These are phyloP conservation scores for Paecilomyces sp. DNA, from an alignment of 2,329 filamentous ascomycete genomes.

Conservation along the genomic window DNA sequence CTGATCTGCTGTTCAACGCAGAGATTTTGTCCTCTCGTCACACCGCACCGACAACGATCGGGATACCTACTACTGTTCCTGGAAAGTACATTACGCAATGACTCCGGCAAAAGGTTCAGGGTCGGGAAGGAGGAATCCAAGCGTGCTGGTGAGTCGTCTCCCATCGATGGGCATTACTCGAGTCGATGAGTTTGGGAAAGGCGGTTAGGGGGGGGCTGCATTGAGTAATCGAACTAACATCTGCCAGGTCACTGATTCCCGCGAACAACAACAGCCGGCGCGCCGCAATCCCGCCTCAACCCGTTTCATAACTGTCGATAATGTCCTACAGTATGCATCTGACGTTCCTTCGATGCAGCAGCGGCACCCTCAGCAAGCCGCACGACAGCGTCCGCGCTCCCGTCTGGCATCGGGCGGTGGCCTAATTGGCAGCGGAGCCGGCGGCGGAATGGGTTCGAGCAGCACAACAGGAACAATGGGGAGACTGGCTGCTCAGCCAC, in stretches of 20 bases:
- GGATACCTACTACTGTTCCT: background rate
- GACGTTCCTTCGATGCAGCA: slow-evolving; percentile 94
- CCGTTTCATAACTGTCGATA: slow-evolving; percentile 83
- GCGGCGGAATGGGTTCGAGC: slow-evolving; percentile 36
- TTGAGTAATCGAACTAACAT: slow-evolving; percentile 1
- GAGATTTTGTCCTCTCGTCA: background rate
- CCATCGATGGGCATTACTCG: background rate
- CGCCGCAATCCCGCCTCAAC: slow-evolving; percentile 40
- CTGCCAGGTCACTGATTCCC: slow-evolving; percentile 37
- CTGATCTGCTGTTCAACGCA: background rate
- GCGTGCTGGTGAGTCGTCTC: slow-evolving; percentile 32
- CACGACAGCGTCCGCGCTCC: slow-evolving; percentile 13
- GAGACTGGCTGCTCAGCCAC: slow-evolving; percentile 47
- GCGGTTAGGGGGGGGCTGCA: background rate
- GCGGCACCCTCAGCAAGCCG: slow-evolving; percentile 52
- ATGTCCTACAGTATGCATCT: slow-evolving; percentile 85
- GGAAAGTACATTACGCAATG: background rate
- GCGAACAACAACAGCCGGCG: slow-evolving; percentile 28
- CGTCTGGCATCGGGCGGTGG: slow-evolving; percentile 15
- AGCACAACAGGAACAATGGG: slow-evolving; percentile 48
- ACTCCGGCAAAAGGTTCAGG: background rate
- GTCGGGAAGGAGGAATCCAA: slow-evolving; percentile 16
- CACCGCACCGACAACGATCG: background rate
- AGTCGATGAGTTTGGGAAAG: background rate
- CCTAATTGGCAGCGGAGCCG: slow-evolving; percentile 33